Conservation (phyloP, 148 eudicot genomes). For the Diospyros kaki region DNA sequence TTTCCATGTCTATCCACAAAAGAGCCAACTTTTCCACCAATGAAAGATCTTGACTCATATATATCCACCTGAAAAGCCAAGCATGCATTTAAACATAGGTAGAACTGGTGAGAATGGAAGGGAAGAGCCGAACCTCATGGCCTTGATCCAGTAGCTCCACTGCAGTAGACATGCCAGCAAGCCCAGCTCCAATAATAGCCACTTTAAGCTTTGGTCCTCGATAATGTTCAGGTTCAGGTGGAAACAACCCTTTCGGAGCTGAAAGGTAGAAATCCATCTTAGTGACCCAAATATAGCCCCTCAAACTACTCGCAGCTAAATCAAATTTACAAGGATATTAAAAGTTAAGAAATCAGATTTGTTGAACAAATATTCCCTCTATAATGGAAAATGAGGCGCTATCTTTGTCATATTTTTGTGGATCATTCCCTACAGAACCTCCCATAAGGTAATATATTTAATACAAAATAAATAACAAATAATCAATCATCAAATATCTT, state of each 20-base stretch:
- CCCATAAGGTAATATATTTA: too few species aligned
- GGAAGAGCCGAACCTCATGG: conserved; percentile 63
- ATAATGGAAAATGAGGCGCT: neutral
- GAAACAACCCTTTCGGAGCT: conserved; percentile 98
- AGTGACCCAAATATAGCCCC: neutral
- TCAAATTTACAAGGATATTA: neutral
- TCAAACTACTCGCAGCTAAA: neutral
- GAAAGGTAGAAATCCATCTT: conserved; percentile 26
- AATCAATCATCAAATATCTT: neutral
- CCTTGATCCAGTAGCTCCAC: conserved; percentile 99
- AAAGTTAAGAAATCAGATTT: neutral
- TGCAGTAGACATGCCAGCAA: conserved; percentile 99
- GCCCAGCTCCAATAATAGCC: conserved; percentile 96
- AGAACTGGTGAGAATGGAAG: conserved; percentile 1
- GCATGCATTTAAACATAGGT: neutral
- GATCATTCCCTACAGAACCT: neutral
- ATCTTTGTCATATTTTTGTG: neutral
- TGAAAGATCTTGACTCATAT: conserved; percentile 91
- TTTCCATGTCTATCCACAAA: conserved; percentile 90
- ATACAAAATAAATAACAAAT: neutral
- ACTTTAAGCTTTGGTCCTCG: conserved; percentile 94
- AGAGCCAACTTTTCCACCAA: conserved; percentile 98
- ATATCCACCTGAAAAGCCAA: conserved; percentile 73
- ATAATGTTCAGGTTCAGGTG: conserved; percentile 86
- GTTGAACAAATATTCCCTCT: neutral